phyloP scores from a whole-genome alignment of 192 early-diverging fungal genomes.

The Entophlyctis luteolus region DNA sequence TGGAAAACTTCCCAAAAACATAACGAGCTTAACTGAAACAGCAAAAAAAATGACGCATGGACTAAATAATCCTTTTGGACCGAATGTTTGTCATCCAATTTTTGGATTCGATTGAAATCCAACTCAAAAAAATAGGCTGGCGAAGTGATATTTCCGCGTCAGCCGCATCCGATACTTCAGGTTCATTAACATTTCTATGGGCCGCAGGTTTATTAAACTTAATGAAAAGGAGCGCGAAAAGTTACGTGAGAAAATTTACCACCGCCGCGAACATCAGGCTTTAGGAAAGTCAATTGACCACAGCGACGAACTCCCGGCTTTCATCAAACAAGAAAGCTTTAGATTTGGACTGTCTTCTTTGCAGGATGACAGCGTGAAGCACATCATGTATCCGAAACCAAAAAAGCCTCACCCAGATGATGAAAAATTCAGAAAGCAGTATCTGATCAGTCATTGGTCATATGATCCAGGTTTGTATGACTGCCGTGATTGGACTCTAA shows the following conservation, averaged over 20 bases:
- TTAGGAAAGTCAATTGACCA: slow-evolving; percentile 25
- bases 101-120: not conserved
- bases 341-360: slow-evolving; percentile 38
- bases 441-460: slow-evolving; percentile 41
- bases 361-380: slow-evolving; percentile 26
- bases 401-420: slow-evolving; percentile 12
- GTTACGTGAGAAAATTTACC: slow-evolving; percentile 33
- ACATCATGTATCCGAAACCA: slow-evolving; percentile 36
- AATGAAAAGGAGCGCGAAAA: slow-evolving; percentile 22
- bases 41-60: slow-evolving; percentile 27
- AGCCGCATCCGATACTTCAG: slow-evolving; percentile 3
- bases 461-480: slow-evolving; percentile 29
- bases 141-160: not conserved
- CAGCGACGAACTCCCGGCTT: slow-evolving; percentile 20
- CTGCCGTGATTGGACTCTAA: not conserved
- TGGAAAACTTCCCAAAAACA: slow-evolving; percentile 21
- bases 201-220: not conserved
- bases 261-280: slow-evolving; percentile 35
- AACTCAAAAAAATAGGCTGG: not conserved
- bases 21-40: slow-evolving; percentile 20
- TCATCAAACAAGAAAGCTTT: slow-evolving; percentile 27
- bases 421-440: slow-evolving; percentile 25
- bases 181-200: not conserved
- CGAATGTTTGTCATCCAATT: not conserved
- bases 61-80: slow-evolving; percentile 17